Evolutionary conservation across 1,139 yeast species (phyloP).

Genomic region (Yamadazyma diospyri): DNA sequence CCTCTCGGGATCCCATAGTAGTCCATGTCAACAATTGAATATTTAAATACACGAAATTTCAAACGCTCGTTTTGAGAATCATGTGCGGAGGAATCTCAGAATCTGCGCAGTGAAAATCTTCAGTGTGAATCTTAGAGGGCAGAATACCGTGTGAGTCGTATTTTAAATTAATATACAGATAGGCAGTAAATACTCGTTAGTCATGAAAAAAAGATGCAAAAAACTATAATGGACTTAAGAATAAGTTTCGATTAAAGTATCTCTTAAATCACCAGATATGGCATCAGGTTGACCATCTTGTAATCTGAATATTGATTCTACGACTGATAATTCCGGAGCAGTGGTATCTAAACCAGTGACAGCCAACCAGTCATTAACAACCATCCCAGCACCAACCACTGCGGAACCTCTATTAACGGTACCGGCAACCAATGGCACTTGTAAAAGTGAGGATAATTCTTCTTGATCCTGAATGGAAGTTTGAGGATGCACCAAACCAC

Average conservation of each 20-base stretch:
- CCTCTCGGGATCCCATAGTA: slow-evolving; percentile 37
- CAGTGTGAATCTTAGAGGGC: background rate
- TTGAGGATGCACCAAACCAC: slow-evolving; percentile 97
- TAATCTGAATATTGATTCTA: slow-evolving; percentile 91
- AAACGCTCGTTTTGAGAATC: too few species aligned
- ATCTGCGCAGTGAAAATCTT: too few species aligned
- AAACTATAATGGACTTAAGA: slow-evolving; percentile 20
- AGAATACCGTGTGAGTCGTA: slow-evolving; percentile 2
- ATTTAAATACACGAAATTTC: too few species aligned
- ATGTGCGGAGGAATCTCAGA: too few species aligned
- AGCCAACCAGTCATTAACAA: slow-evolving; percentile 97
- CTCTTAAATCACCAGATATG: slow-evolving; percentile 80
- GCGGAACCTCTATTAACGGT: slow-evolving; percentile 97
- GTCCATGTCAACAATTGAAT: slow-evolving; percentile 27
- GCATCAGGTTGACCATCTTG: slow-evolving; percentile 88
- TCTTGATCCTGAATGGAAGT: slow-evolving; percentile 97
- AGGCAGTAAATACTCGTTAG: slow-evolving; percentile 6
- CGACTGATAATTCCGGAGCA: slow-evolving; percentile 95
- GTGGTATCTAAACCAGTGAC: slow-evolving; percentile 97
- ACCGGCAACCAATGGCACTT: slow-evolving; percentile 98
- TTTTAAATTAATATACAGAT: slow-evolving; percentile 6
- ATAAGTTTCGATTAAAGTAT: slow-evolving; percentile 87
- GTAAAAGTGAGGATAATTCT: slow-evolving; percentile 90
- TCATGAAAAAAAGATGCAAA: slow-evolving; percentile 5
- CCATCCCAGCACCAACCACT: slow-evolving; percentile 98